Percentiles rank a stretch among this genome's conserved stretches.
These are phyloP conservation scores for Chrysosporium queenslandicum DNA, from an alignment of 2,329 filamentous ascomycete species.

Conservation along the genomic window DNA sequence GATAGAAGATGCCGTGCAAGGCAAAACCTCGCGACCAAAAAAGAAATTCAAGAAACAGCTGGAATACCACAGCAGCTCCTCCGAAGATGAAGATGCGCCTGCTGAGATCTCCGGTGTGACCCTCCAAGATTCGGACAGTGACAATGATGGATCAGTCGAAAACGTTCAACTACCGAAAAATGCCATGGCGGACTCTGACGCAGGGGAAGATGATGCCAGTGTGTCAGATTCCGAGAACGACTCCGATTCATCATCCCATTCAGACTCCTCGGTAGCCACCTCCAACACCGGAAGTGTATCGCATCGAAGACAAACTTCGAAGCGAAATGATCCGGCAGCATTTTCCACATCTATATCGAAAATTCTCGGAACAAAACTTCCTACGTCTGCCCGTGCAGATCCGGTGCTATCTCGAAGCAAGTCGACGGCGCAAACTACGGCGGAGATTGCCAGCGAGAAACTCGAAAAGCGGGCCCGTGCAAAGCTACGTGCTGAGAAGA, in stretches of 20 bases:
- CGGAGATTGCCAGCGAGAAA: slow-evolving; percentile 61
- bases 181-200: slow-evolving; percentile 24
- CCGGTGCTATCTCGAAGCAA: slow-evolving; percentile 82
- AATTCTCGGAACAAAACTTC: slow-evolving; percentile 82
- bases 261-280: slow-evolving; percentile 36
- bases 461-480: slow-evolving; percentile 72
- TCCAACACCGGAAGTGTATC: slow-evolving; percentile 30
- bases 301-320: slow-evolving; percentile 36
- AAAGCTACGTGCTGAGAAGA: slow-evolving; percentile 71
- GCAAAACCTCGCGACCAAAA: slow-evolving; percentile 42
- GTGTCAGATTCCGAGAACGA: slow-evolving; percentile 28
- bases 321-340: slow-evolving; percentile 82
- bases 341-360: slow-evolving; percentile 91
- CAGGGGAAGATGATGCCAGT: slow-evolving; percentile 24
- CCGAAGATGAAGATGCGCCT: slow-evolving; percentile 42
- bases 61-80: slow-evolving; percentile 53
- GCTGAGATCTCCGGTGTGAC: slow-evolving; percentile 18
- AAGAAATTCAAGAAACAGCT: slow-evolving; percentile 55
- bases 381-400: slow-evolving; percentile 69
- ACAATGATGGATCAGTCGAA: slow-evolving; percentile 19
- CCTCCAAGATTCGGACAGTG: slow-evolving; percentile 14
- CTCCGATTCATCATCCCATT: slow-evolving; percentile 26
- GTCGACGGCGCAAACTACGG: slow-evolving; percentile 60
- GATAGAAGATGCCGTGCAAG: slow-evolving; percentile 49
- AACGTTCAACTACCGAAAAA: slow-evolving; percentile 15